Base-by-base conservation (phyloP, 2,329 filamentous ascomycete genomes). In the Xenoacremonium recifei region DNA sequence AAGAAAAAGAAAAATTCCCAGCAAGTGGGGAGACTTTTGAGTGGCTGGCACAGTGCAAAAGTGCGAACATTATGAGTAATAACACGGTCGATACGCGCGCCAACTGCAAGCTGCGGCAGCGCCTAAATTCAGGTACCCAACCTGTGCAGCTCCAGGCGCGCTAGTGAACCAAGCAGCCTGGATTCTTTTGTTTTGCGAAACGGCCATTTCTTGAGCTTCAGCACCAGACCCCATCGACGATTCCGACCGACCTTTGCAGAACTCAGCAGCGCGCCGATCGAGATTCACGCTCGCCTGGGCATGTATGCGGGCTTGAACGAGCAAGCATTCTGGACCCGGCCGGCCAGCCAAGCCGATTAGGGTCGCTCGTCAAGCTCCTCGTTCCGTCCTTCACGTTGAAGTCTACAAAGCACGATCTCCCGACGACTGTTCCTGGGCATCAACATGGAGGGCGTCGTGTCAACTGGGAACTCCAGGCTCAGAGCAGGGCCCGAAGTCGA, bases 401-500 rank as follows among this genome's bases (percentile, higher is more conserved):
- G 12, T 17, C 30, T 9, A 34, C n/a, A 9, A 34, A 34, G 11
- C n/a, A 19, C 30, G 15, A 30, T 17, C 29, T 30, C 17, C 17
- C 27, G 5, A 6, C 27, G 11, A 12, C 23, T 30, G n/a, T n/a
- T n/a, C n/a, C n/a, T n/a, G n/a, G n/a, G n/a, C 23, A 11, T 20
- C 31, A 45, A 42, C 5, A 58, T 58, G 55, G 50, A 51, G 11
- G 21, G 40, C 6, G 30, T 31, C 21, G 15, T 42, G 19, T 35
- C 42, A 20, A 32, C 30, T 5, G 46, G 17, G 3, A 42, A 47
- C 4, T n/a, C 45, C 13, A 44, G 48, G 19, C 49, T 47, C 19
- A 53, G 47, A 39, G 54, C 88, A 21, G 86, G 87, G 37, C 81
- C 84, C 48, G 89, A 96, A 65, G 88, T 95, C 45, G 89, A 96